A percentile compares a stretch with the other conserved stretches of the same genome.
Evolutionary conservation across 2,329 filamentous ascomycete species (phyloP).

Genomic region (Truncatella angustata): DNA sequence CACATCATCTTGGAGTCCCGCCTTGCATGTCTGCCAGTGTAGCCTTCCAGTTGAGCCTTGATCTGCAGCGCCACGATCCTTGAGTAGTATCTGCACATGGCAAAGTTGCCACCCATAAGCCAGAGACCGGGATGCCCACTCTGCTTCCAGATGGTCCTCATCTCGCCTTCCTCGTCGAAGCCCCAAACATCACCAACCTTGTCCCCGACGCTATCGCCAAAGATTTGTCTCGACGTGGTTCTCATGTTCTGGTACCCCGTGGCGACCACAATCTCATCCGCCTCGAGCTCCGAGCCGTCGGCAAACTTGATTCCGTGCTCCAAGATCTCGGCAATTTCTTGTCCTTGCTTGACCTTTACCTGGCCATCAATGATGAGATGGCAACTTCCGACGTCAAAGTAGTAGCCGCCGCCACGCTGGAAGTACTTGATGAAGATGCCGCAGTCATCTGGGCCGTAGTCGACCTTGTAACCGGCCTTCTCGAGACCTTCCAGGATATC

Average conservation of each 20-base stretch:
- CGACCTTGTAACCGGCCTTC: constrained; percentile 8
- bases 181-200: constrained; percentile 47
- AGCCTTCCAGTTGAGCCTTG: constrained; percentile 31
- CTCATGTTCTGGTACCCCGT: constrained; percentile 54
- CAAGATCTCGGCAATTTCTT: constrained; percentile 28
- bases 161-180: constrained; percentile 51
- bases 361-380: constrained; percentile 37
- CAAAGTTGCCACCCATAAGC: constrained; percentile 65
- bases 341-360: constrained; percentile 59
- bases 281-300: constrained; percentile 44
- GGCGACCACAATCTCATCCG: constrained; percentile 51
- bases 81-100: constrained; percentile 60
- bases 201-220: constrained; percentile 50
- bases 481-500: constrained; percentile 5
- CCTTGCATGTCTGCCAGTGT: background rate
- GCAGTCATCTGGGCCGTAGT: constrained; percentile 10
- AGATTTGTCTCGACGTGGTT: constrained; percentile 44
- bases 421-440: constrained; percentile 11
- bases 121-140: constrained; percentile 64
- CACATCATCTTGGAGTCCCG: background rate
- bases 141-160: constrained; percentile 55
- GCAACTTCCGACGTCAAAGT: constrained; percentile 36
- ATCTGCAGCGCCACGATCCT: constrained; percentile 52
- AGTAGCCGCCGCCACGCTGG: constrained; percentile 30
- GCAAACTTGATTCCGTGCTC: constrained; percentile 33